These are phyloP conservation scores for Sphagnum contortum DNA, from an alignment of 225 moss, liverwort and hornwort genomes.

Conservation along the genomic window DNA sequence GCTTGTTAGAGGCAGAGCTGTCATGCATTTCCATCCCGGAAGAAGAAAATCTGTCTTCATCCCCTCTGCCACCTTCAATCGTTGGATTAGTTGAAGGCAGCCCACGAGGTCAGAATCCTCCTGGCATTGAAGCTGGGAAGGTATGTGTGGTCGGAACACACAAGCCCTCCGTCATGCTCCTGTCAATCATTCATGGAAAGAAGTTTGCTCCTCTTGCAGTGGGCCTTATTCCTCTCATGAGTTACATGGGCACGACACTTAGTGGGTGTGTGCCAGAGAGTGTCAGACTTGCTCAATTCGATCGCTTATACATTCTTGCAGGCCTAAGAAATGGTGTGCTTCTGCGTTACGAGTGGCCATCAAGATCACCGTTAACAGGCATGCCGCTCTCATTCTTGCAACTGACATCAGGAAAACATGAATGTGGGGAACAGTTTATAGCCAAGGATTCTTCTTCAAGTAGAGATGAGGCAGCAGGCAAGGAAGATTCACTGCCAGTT, in stretches of 20 bases:
- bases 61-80: constrained; percentile 55
- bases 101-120: constrained; percentile 25
- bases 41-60: constrained; percentile 57
- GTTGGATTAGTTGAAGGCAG: constrained; percentile 51
- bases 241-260: constrained; percentile 66
- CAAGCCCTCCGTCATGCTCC: constrained; percentile 90
- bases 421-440: constrained; percentile 11
- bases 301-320: constrained; percentile 81
- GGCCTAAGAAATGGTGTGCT: constrained; percentile 95
- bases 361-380: constrained; percentile 16
- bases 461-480: constrained; percentile 12
- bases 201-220: constrained; percentile 68
- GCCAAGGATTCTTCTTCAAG: constrained; percentile 12
- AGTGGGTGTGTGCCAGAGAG: constrained; percentile 94
- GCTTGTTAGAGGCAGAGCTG: constrained; percentile 71
- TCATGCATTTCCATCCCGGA: constrained; percentile 94
- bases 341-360: constrained; percentile 93
- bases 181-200: constrained; percentile 77
- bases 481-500: constrained; percentile 30
- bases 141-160: constrained; percentile 95
- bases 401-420: background rate
- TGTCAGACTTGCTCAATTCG: constrained; percentile 86
- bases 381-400: constrained; percentile 2
- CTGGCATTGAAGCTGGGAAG: constrained; percentile 68
- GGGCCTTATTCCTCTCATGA: constrained; percentile 73